These are phyloP conservation scores for Exophiala mesophila DNA, from an alignment of 2,329 filamentous ascomycete genomes.

Conservation along the genomic window DNA sequence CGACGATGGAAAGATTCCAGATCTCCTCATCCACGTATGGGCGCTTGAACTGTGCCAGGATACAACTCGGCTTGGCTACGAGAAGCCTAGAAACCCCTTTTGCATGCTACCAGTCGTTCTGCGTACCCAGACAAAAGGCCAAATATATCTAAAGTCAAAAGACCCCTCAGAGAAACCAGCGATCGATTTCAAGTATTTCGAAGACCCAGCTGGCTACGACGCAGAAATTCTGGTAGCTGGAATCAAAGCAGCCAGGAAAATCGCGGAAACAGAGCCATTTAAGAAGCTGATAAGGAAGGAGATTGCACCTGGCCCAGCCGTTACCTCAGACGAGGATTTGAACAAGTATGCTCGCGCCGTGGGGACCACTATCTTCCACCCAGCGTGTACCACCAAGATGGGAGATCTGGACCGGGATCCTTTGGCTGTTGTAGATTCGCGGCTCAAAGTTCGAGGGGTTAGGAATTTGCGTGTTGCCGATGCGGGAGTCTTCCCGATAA, in stretches of 20 bases:
- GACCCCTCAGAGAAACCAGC: slow-evolving; percentile 21
- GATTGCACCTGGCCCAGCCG: neutral
- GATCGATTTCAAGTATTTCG: slow-evolving; percentile 18
- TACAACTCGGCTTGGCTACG: neutral
- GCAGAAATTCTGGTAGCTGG: neutral
- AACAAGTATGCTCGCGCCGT: slow-evolving; percentile 14
- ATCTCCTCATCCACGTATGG: neutral
- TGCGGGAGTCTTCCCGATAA: slow-evolving; percentile 24
- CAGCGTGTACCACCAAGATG: slow-evolving; percentile 25
- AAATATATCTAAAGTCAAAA: slow-evolving; percentile 18
- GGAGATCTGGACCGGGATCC: slow-evolving; percentile 8
- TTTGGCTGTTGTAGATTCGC: slow-evolving; percentile 23
- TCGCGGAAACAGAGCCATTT: neutral
- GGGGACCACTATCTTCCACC: slow-evolving; percentile 24
- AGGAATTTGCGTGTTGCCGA: slow-evolving; percentile 24
- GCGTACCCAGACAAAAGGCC: slow-evolving; percentile 21
- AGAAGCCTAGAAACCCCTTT: neutral
- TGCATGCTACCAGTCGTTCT: neutral
- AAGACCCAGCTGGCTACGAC: neutral
- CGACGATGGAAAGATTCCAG: neutral
- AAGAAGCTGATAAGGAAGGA: neutral
- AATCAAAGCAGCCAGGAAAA: neutral
- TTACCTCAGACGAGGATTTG: neutral
- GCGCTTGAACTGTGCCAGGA: neutral
- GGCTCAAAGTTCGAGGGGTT: slow-evolving; percentile 25